Base-by-base conservation (phyloP, 192 early-diverging fungal genomes). In the Backusella parvicylindrica region DNA sequence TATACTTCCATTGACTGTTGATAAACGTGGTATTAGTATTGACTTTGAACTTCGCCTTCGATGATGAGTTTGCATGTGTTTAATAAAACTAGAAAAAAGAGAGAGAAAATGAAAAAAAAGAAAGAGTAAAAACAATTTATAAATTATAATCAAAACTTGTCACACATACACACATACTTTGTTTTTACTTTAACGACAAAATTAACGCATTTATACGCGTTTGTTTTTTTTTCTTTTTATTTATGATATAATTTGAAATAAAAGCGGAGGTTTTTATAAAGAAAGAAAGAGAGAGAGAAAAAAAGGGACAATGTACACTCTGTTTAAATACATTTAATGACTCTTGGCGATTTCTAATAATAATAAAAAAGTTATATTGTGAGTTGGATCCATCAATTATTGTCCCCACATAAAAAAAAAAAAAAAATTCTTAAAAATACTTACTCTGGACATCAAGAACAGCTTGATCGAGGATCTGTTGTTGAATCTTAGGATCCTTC, bases 401-500 rank as follows among this genome's bases (percentile, higher is more conserved):
- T 6, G 0, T 16, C 26, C 28, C 13, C 3, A 23, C 37, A 16
- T 30, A 11, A 5, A 18, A 8, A 68, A 36, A 26, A 56, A n/a
- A 4, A n/a, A n/a, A n/a, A n/a, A n/a, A n/a, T n/a, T n/a, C n/a
- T n/a, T n/a, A n/a, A n/a, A n/a, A 6, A 64, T 12, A 78, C 75
- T 77, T 81, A 81, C 84, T 87, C 77, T 89, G 85, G 69, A 89
- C 77, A 53, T 91, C 89, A 43, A 83, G 38, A 67, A 91, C 75
- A 69, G 85, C 85, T 81, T 91, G 86, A 30, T 85, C 77, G 68
- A 91, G 75, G 64, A 91, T 85, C 66, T 76, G 77, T 68, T 83
- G 79, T 82, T 91, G 90, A 75, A 89, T 73, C 82, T 90, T 91
- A 79, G 91, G 87, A 82, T 93, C 90, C 66, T 79, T 64, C 50